These are phyloP conservation scores for Carex littledalei DNA, from an alignment of 176 grass and related monocot species.

Conservation along the genomic window DNA sequence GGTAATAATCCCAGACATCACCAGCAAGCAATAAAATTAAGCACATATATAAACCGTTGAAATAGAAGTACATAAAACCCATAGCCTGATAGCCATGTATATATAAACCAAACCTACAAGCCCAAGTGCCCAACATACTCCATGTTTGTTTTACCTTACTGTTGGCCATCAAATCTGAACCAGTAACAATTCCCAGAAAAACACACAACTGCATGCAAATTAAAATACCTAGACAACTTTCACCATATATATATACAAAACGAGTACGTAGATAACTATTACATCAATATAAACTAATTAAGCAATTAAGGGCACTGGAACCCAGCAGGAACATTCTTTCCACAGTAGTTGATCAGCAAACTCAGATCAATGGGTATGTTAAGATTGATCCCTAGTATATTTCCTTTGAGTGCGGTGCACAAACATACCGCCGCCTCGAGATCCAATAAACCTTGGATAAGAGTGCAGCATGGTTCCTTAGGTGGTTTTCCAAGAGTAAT, in stretches of 20 bases:
- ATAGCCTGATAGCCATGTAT: not conserved
- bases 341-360: constrained; percentile 86
- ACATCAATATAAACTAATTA: not conserved
- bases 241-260: not conserved
- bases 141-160: not conserved
- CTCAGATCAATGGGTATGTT: constrained; percentile 64
- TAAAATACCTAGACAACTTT: not conserved
- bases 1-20: not conserved
- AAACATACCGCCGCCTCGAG: constrained; percentile 71
- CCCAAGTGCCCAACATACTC: not conserved
- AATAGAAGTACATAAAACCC: constrained; percentile 8
- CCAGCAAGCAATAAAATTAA: not conserved
- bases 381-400: constrained; percentile 65
- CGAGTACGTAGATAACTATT: not conserved
- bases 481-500: constrained; percentile 55
- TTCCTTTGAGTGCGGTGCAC: constrained; percentile 54
- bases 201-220: not conserved
- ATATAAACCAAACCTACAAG: not conserved
- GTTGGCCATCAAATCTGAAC: not conserved
- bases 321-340: constrained; percentile 40
- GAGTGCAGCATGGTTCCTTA: constrained; percentile 47
- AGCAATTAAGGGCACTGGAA: constrained; percentile 53
- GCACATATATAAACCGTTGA: not conserved
- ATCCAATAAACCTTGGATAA: constrained; percentile 66
- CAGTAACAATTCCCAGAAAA: not conserved